These are phyloP conservation scores for Cynanchum wilfordii DNA, from an alignment of 257 asterid genomes.

Conservation along the genomic window DNA sequence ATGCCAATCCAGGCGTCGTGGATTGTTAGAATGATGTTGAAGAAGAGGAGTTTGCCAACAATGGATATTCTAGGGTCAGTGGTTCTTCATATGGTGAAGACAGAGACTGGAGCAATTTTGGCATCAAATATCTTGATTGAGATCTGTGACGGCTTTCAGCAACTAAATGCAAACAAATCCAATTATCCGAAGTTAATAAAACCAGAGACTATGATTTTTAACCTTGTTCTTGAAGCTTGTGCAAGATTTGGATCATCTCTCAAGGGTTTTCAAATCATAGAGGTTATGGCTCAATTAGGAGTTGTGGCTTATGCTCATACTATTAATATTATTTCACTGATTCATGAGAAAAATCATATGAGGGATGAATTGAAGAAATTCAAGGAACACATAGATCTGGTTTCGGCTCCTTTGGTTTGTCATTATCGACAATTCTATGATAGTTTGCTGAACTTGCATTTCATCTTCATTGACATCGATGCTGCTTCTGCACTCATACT, in stretches of 20 bases:
- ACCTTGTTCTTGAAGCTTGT: constrained; percentile 81
- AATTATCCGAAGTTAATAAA: constrained; percentile 30
- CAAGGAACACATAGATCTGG: constrained; percentile 43
- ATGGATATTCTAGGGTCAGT: constrained; percentile 39
- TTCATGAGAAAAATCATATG: constrained; percentile 66
- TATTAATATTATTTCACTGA: constrained; percentile 47
- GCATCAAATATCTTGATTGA: constrained; percentile 71
- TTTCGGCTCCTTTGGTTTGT: constrained; percentile 29
- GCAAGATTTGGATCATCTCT: constrained; percentile 54
- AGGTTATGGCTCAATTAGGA: constrained; percentile 67
- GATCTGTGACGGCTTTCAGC: constrained; percentile 34
- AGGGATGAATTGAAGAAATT: constrained; percentile 73
- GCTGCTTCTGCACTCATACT: constrained; percentile 60
- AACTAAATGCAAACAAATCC: constrained; percentile 29
- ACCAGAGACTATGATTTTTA: constrained; percentile 54
- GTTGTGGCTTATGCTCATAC: constrained; percentile 67
- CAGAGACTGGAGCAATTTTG: constrained; percentile 49
- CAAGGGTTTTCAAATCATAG: constrained; percentile 63
- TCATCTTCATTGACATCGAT: constrained; percentile 66
- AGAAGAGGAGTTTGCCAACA: constrained; percentile 42
- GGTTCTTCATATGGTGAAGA: constrained; percentile 69
- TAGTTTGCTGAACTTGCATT: constrained; percentile 58
- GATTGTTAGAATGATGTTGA: constrained; percentile 53
- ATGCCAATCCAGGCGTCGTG: constrained; percentile 53
- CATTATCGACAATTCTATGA: constrained; percentile 68